Evolutionary conservation across 768 basidiomycete genomes (phyloP).

Genomic region (Trichaptum fuscoviolaceum): DNA sequence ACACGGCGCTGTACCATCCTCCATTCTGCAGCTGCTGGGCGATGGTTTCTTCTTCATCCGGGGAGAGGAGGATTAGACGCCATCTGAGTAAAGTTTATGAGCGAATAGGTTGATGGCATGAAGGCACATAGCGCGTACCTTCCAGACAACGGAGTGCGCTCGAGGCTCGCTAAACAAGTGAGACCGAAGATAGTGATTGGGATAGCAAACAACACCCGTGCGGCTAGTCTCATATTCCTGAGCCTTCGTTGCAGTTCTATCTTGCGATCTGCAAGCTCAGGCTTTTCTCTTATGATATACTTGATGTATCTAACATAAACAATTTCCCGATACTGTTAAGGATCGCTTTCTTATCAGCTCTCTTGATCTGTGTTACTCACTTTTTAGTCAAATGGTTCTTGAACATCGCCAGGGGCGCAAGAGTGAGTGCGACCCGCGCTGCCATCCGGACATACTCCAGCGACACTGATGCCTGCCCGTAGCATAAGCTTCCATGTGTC

Average conservation of each 20-base stretch:
- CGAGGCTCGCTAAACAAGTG: constrained; percentile 66
- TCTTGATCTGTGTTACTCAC: constrained; percentile 33
- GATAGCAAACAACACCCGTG: constrained; percentile 53
- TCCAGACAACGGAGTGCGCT: constrained; percentile 81
- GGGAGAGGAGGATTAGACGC: constrained; percentile 84
- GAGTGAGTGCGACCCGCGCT: constrained; percentile 66
- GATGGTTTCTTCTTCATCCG: constrained; percentile 89
- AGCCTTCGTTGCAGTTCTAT: constrained; percentile 42
- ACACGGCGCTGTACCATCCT: constrained; percentile 84
- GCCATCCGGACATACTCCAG: constrained; percentile 67
- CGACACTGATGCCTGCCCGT: constrained; percentile 60
- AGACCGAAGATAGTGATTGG: constrained; percentile 61
- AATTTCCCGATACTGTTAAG: constrained; percentile 14
- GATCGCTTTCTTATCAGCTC: constrained; percentile 38
- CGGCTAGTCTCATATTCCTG: constrained; percentile 41
- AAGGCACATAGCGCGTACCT: constrained; percentile 47
- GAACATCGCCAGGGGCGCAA: constrained; percentile 64
- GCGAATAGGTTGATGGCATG: constrained; percentile 2
- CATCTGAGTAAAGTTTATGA: constrained; percentile 41
- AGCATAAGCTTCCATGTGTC: constrained; percentile 9
- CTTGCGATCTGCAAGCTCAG: constrained; percentile 49
- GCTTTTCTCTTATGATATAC: constrained; percentile 26
- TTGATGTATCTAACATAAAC: not conserved
- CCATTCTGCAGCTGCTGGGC: constrained; percentile 74
- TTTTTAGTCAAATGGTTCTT: constrained; percentile 49